These are phyloP conservation scores for Sporothrix brunneoviolacea DNA, from an alignment of 2,329 filamentous ascomycete genomes.

Conservation along the genomic window DNA sequence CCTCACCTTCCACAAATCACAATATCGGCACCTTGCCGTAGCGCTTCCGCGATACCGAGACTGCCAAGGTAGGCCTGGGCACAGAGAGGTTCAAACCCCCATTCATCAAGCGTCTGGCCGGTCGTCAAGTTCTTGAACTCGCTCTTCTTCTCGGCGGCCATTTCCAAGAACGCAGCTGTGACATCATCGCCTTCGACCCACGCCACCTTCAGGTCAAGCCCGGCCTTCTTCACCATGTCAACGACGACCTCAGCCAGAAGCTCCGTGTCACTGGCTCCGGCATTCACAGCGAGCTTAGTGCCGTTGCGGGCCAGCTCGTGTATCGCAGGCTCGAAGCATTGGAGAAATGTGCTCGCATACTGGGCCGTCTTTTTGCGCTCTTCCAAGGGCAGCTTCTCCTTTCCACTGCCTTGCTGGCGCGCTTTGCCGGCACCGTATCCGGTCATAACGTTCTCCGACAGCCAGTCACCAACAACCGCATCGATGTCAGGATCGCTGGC, in stretches of 20 bases:
- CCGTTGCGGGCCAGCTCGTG: slow-evolving; percentile 21
- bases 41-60: slow-evolving; percentile 15
- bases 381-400: slow-evolving; percentile 18
- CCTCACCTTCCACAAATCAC: slow-evolving; percentile 19
- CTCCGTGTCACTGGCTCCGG: slow-evolving; percentile 26
- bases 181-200: slow-evolving; percentile 29
- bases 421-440: slow-evolving; percentile 14
- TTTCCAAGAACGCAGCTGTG: slow-evolving; percentile 14
- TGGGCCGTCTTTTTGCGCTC: slow-evolving; percentile 19
- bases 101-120: slow-evolving; percentile 14
- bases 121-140: slow-evolving; percentile 14
- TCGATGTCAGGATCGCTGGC: slow-evolving; percentile 20
- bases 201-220: slow-evolving; percentile 24
- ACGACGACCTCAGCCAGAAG: slow-evolving; percentile 16
- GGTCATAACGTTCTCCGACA: slow-evolving; percentile 18
- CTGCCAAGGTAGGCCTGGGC: slow-evolving; percentile 22
- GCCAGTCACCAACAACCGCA: slow-evolving; percentile 20
- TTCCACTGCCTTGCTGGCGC: slow-evolving; percentile 13
- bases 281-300: slow-evolving; percentile 28
- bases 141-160: slow-evolving; percentile 11
- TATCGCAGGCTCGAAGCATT: slow-evolving; percentile 26
- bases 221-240: slow-evolving; percentile 18
- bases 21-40: slow-evolving; percentile 19
- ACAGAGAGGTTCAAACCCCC: slow-evolving; percentile 16
- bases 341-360: slow-evolving; percentile 27